Base-by-base conservation (phyloP, 2,329 filamentous ascomycete genomes). In the Botryosphaeria dothidea region DNA sequence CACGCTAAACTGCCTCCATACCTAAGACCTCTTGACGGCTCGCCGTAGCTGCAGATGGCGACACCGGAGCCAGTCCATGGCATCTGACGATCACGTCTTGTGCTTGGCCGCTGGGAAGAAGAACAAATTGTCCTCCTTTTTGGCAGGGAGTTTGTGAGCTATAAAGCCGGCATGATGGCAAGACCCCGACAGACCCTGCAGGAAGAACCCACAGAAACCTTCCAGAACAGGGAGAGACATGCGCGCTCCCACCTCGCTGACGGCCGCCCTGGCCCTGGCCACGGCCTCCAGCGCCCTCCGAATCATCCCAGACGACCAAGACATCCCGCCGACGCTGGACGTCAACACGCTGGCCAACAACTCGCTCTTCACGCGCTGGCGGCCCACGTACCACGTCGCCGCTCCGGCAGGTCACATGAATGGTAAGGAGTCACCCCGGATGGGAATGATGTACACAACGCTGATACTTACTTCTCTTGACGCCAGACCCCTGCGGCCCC, bases 371-470 rank as follows among this genome's bases (percentile, higher is more conserved):
- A 80, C 75, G 1, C 75, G 80, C 71, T 84, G 81, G 81, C 72
- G 82, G 56, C 79, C 80, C 8, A 77, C 71, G 13, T 80, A 77
- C 54, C 81, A 83, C 66, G 80, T 83, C 70, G 73, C 77, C 21
- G 77, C 80, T n/a, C 81, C 81, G 9, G 79, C 80, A 49, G 81
- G 81, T 17, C 82, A 80, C 80, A 78, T 82, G 77, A 82, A 83
- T 64, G 77, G 51, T 41, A 15, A 23, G 31, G 4, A n/a, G 13
- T 27, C 54, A 38, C 62, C 71, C 4, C 17, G 23, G 25, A 15
- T 15, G 1, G 38, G 11, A 51, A 31, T 27, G 3, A 34, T 38
- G 3, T 31, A 21, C 9, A 27, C 11, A 13, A 45, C 7, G 23
- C 11, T 71, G 54, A 25, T 29, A 23, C 17, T 34, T 66, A 36